These are phyloP conservation scores for Coniochaeta hoffmannii DNA, from an alignment of 2,329 filamentous ascomycete genomes.

Conservation along the genomic window DNA sequence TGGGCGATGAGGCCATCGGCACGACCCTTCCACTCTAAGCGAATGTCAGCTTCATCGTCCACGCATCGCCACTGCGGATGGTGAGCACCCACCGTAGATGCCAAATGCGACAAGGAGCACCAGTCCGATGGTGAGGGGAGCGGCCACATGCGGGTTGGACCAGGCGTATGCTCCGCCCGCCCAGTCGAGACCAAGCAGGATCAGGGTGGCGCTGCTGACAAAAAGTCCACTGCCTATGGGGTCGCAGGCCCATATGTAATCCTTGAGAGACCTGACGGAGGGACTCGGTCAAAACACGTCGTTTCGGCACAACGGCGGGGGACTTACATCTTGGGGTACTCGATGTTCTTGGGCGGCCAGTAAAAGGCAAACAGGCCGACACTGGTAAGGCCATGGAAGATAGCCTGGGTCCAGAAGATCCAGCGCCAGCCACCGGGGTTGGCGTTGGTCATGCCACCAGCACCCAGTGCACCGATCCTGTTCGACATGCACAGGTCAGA, in stretches of 20 bases:
- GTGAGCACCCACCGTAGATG: slow-evolving; percentile 26
- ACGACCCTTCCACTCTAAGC: slow-evolving; percentile 46
- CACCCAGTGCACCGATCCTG: slow-evolving; percentile 40
- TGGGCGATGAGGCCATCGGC: slow-evolving; percentile 47
- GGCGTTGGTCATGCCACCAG: slow-evolving; percentile 43
- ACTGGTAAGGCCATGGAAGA: slow-evolving; percentile 39
- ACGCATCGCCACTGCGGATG: not conserved
- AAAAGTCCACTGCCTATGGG: slow-evolving; percentile 38
- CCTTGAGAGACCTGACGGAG: slow-evolving; percentile 18
- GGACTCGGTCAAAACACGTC: no score
- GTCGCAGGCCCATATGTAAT: slow-evolving; percentile 38
- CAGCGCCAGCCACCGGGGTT: slow-evolving; percentile 41
- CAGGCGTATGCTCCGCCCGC: slow-evolving; percentile 32
- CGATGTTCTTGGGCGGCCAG: slow-evolving; percentile 31
- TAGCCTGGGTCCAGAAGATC: slow-evolving; percentile 54
- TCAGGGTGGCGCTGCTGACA: slow-evolving; percentile 32
- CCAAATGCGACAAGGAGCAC: slow-evolving; percentile 30
- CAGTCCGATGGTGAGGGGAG: slow-evolving; percentile 32
- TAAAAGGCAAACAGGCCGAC: slow-evolving; percentile 40
- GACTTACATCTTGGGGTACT: slow-evolving; percentile 27
- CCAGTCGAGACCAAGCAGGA: slow-evolving; percentile 38
- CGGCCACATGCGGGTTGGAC: slow-evolving; percentile 31
- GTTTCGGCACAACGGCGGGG: no score
- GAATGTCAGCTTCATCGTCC: not conserved
- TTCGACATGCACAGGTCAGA: not conserved